Conservation (phyloP, 805 yeast genomes). For the Torulaspora indica region DNA sequence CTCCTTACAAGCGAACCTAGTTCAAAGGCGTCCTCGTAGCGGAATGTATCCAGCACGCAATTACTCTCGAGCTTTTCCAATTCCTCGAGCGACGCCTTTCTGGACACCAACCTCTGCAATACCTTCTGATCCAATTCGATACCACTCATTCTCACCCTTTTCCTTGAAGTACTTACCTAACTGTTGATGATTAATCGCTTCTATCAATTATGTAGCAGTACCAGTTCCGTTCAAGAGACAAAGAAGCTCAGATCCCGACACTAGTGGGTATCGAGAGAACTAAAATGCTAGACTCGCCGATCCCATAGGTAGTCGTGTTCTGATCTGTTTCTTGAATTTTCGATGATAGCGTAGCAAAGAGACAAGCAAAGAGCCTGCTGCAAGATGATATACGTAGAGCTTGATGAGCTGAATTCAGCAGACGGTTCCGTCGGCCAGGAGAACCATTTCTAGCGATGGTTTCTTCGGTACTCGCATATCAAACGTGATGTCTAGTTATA, state of each 20-base stretch:
- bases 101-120: slow-evolving; percentile 4
- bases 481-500: not conserved
- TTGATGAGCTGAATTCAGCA: not conserved
- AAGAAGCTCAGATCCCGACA: too few relatives aligned
- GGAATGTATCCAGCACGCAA: slow-evolving; percentile 16
- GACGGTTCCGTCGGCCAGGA: not conserved
- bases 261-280: too few relatives aligned
- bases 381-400: too few relatives aligned
- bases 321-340: too few relatives aligned
- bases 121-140: slow-evolving; percentile 8
- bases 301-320: too few relatives aligned
- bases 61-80: slow-evolving; percentile 8
- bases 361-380: too few relatives aligned
- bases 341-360: too few relatives aligned
- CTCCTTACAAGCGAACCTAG: slow-evolving; percentile 43
- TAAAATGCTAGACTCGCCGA: too few relatives aligned
- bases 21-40: slow-evolving; percentile 42
- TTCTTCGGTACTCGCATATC: not conserved
- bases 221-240: too few relatives aligned
- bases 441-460: not conserved
- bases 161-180: not conserved
- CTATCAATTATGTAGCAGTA: too few relatives aligned
- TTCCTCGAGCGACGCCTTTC: slow-evolving; percentile 9
- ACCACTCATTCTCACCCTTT: not conserved
- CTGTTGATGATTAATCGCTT: not conserved